These are phyloP conservation scores for Clarireedia hainanense DNA, from an alignment of 2,329 filamentous ascomycete genomes.

Conservation along the genomic window DNA sequence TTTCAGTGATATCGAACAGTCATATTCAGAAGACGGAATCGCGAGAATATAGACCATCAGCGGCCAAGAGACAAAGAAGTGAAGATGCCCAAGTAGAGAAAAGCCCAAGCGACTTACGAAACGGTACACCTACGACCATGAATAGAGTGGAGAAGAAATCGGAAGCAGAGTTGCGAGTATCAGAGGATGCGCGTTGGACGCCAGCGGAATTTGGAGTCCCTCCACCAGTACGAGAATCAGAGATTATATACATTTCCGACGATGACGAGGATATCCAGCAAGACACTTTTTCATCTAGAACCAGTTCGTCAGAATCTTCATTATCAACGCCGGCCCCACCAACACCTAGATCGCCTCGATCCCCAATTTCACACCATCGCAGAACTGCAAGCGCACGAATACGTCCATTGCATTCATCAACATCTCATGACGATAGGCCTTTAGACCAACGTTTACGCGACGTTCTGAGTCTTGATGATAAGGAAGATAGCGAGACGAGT, in stretches of 20 bases:
- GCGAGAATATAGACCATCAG: constrained; percentile 13
- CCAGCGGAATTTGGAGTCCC: constrained; percentile 14
- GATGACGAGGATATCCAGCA: constrained; percentile 2
- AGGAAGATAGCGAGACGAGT: not conserved
- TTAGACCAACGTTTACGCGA: not conserved
- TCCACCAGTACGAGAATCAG: not conserved
- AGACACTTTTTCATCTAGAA: not conserved
- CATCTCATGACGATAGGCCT: not conserved
- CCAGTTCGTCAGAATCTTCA: not conserved
- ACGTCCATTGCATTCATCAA: not conserved
- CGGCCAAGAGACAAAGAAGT: constrained; percentile 18
- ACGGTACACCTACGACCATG: not conserved
- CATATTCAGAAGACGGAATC: constrained; percentile 12
- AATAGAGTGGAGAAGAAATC: constrained; percentile 11
- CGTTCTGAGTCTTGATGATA: not conserved
- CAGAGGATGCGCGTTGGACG: constrained; percentile 17
- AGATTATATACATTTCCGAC: constrained; percentile 1
- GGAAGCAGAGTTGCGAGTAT: constrained; percentile 12
- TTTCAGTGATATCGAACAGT: constrained; percentile 12
- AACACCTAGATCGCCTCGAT: not conserved
- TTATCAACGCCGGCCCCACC: not conserved
- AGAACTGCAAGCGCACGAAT: not conserved
- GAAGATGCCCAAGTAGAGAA: constrained; percentile 1
- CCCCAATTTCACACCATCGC: not conserved
- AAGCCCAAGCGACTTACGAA: not conserved